A percentile compares a stretch with the other conserved stretches of the same genome.
These are phyloP conservation scores for Raphanus raphanistrum DNA, from an alignment of 345 rosid genomes.

Conservation along the genomic window DNA sequence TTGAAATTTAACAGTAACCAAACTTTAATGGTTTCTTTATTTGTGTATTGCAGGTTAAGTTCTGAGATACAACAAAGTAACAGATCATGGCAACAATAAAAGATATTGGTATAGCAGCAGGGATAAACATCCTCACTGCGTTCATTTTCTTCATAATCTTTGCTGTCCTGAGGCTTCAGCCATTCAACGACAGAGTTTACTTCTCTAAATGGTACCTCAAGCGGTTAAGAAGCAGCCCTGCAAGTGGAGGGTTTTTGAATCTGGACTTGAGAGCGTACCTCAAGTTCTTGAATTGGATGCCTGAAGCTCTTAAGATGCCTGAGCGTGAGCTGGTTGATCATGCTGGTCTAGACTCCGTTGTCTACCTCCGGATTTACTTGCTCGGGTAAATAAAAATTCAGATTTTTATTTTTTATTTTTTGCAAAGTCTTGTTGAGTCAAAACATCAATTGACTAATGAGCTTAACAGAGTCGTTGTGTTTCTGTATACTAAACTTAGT, in stretches of 20 bases:
- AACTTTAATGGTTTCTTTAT: conserved; percentile 2
- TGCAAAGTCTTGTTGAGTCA: background rate
- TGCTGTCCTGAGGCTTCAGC: conserved; percentile 82
- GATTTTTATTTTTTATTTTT: background rate
- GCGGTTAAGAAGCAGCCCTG: conserved; percentile 73
- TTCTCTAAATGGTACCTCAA: conserved; percentile 96
- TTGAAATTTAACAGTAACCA: background rate
- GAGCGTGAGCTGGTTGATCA: conserved; percentile 95
- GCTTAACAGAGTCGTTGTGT: background rate
- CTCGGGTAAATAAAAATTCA: conserved; percentile 54
- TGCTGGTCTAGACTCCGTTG: conserved; percentile 96
- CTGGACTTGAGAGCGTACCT: conserved; percentile 68
- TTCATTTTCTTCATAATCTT: conserved; percentile 72
- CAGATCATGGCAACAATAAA: conserved; percentile 74
- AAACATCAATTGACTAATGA: background rate
- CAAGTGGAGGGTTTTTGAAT: conserved; percentile 68
- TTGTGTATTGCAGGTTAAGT: conserved; percentile 8
- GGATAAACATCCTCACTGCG: conserved; percentile 70
- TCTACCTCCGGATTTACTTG: conserved; percentile 87
- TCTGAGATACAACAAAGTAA: conserved; percentile 6
- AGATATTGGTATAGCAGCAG: conserved; percentile 86
- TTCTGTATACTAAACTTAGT: too few relatives aligned
- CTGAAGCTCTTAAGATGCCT: conserved; percentile 88
- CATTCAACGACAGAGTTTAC: conserved; percentile 92
- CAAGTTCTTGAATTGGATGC: conserved; percentile 89